phyloP scores from a whole-genome alignment of 345 rosid genomes.

The Lepidium didymum region DNA sequence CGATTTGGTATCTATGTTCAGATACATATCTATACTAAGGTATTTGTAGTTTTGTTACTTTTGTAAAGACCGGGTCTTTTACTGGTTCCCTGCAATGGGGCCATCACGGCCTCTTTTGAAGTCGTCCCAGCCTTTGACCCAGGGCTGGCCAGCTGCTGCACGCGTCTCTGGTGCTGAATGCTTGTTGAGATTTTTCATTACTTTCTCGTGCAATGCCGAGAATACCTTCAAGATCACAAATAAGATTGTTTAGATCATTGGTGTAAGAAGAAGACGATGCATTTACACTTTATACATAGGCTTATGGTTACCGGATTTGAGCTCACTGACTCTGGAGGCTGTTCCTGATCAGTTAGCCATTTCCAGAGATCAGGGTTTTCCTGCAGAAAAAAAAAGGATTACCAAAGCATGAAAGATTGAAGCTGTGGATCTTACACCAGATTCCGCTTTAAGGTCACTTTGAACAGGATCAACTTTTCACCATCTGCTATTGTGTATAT shows the following conservation, averaged over 20 bases:
- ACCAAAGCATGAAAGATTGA: neutral
- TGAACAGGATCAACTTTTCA: neutral
- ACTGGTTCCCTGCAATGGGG: slow-evolving; percentile 32
- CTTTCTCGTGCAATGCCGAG: slow-evolving; percentile 52
- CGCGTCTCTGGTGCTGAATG: slow-evolving; percentile 34
- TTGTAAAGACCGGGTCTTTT: neutral
- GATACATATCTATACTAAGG: neutral
- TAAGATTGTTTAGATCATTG: neutral
- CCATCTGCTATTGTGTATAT: neutral
- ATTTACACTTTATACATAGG: neutral
- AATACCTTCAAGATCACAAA: slow-evolving; percentile 47
- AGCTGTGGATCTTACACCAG: neutral
- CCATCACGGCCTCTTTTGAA: slow-evolving; percentile 33
- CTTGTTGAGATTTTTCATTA: slow-evolving; percentile 38
- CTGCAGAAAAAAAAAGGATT: slow-evolving; percentile 31
- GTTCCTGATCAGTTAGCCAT: slow-evolving; percentile 86
- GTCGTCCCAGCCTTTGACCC: slow-evolving; percentile 40
- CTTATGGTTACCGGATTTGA: slow-evolving; percentile 53
- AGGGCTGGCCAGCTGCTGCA: slow-evolving; percentile 30
- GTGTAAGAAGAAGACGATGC: neutral
- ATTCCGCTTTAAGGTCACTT: too few relatives aligned
- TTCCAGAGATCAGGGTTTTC: slow-evolving; percentile 97
- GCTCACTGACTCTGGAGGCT: slow-evolving; percentile 70
- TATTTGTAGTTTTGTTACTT: neutral
- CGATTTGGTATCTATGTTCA: neutral